phyloP scores from a whole-genome alignment of 345 rosid genomes.

The Salix purpurea region DNA sequence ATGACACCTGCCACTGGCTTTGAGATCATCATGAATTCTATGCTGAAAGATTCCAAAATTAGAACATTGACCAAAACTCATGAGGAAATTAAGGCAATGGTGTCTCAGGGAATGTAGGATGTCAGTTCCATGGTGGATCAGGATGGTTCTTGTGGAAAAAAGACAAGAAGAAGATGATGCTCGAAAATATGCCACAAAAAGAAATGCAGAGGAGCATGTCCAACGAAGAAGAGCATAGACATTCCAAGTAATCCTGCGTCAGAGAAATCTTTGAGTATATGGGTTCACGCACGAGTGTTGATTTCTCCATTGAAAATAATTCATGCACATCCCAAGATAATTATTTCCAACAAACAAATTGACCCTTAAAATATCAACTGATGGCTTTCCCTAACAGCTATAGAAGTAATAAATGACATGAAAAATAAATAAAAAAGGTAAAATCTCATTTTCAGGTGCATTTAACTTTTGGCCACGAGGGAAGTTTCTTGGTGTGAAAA shows the following conservation, averaged over 20 bases:
- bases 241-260: constrained; percentile 72
- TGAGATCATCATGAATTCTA: constrained; percentile 51
- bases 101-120: constrained; percentile 46
- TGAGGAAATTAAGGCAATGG: constrained; percentile 59
- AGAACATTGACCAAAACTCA: constrained; percentile 55
- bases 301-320: neutral
- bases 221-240: constrained; percentile 46
- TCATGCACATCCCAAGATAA: neutral
- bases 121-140: constrained; percentile 46
- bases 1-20: constrained; percentile 15
- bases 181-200: constrained; percentile 43
- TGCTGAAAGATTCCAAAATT: constrained; percentile 51
- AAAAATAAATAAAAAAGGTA: neutral
- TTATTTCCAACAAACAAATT: neutral
- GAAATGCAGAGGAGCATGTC: constrained; percentile 52
- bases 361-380: neutral
- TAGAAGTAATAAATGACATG: neutral
- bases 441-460: neutral
- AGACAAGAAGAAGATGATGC: constrained; percentile 58
- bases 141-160: constrained; percentile 47
- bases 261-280: constrained; percentile 73
- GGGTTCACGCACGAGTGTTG: constrained; percentile 37
- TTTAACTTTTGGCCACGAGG: neutral
- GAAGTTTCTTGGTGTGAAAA: neutral
- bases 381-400: neutral